Percentiles rank a stretch among this genome's conserved stretches.
Conservation (phyloP, 2,329 filamentous ascomycete species). For the Neocucurbitaria cava region DNA sequence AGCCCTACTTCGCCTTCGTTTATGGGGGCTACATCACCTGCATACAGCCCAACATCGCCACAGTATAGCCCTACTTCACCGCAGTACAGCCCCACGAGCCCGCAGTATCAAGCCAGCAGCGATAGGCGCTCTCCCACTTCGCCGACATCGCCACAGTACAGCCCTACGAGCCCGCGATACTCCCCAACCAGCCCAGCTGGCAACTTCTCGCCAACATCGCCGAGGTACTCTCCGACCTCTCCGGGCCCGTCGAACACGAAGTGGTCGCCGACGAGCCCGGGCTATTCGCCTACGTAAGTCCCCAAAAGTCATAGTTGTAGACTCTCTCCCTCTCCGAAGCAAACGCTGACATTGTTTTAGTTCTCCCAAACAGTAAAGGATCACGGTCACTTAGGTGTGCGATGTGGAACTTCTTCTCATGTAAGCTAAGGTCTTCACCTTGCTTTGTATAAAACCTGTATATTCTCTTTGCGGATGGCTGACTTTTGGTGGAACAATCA, state of each 20-base stretch:
- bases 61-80: constrained; percentile 67
- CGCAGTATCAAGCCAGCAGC: constrained; percentile 61
- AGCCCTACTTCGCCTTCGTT: constrained; percentile 55
- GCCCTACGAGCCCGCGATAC: constrained; percentile 43
- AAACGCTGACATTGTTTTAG: constrained; percentile 33
- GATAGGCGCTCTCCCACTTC: constrained; percentile 60
- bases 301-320: constrained; percentile 34
- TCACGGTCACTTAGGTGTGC: constrained; percentile 5
- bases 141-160: constrained; percentile 49
- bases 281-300: constrained; percentile 57
- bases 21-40: constrained; percentile 52
- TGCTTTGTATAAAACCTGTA: constrained; percentile 43
- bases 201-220: constrained; percentile 54
- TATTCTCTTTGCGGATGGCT: constrained; percentile 39
- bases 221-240: constrained; percentile 51
- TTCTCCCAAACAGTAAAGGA: constrained; percentile 44
- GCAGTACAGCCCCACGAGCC: constrained; percentile 74
- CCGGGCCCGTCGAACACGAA: constrained; percentile 25
- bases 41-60: constrained; percentile 64
- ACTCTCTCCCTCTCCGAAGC: background rate
- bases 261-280: constrained; percentile 41
- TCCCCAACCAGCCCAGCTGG: constrained; percentile 40
- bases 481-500: constrained; percentile 37
- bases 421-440: constrained; percentile 44
- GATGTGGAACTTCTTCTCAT: constrained; percentile 17